A percentile compares a stretch with the other conserved stretches of the same genome.
Evolutionary conservation across 2,329 filamentous ascomycete species (phyloP).

Genomic region (Aspergillus sp.): DNA sequence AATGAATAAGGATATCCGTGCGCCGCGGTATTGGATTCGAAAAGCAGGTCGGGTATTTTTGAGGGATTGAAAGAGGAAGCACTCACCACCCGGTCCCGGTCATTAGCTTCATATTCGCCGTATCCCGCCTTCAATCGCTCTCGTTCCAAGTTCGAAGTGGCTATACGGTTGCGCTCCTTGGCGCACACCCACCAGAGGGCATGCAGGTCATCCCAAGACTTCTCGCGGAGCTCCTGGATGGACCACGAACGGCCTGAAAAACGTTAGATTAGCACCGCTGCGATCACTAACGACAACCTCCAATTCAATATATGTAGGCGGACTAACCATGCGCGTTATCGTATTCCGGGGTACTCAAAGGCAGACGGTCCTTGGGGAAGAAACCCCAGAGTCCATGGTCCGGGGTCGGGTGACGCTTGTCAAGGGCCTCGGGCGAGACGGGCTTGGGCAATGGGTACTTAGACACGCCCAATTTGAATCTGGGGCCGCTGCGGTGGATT

Average conservation of each 20-base stretch:
- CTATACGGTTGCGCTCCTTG: slow-evolving; percentile 84
- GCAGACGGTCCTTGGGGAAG: slow-evolving; percentile 69
- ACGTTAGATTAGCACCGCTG: slow-evolving; percentile 11
- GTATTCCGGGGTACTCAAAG: slow-evolving; percentile 71
- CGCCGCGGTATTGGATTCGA: background rate
- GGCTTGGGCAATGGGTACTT: slow-evolving; percentile 73
- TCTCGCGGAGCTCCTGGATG: slow-evolving; percentile 78
- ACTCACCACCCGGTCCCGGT: slow-evolving; percentile 67
- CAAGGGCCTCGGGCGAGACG: slow-evolving; percentile 54
- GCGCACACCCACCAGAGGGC: slow-evolving; percentile 91
- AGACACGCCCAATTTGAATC: slow-evolving; percentile 71
- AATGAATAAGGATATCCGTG: background rate
- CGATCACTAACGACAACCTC: background rate
- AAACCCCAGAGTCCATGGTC: slow-evolving; percentile 92
- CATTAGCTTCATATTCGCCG: slow-evolving; percentile 66
- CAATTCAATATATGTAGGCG: background rate
- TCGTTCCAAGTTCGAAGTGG: slow-evolving; percentile 73
- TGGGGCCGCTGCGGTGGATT: slow-evolving; percentile 72
- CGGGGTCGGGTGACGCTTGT: slow-evolving; percentile 56
- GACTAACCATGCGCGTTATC: slow-evolving; percentile 65
- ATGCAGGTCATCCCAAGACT: slow-evolving; percentile 93
- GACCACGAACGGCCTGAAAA: slow-evolving; percentile 72
- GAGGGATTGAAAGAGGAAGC: background rate
- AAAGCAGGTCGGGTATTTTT: background rate
- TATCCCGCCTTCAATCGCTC: slow-evolving; percentile 67